Conservation (phyloP, 768 basidiomycete species). For the Agaricus blazei region DNA sequence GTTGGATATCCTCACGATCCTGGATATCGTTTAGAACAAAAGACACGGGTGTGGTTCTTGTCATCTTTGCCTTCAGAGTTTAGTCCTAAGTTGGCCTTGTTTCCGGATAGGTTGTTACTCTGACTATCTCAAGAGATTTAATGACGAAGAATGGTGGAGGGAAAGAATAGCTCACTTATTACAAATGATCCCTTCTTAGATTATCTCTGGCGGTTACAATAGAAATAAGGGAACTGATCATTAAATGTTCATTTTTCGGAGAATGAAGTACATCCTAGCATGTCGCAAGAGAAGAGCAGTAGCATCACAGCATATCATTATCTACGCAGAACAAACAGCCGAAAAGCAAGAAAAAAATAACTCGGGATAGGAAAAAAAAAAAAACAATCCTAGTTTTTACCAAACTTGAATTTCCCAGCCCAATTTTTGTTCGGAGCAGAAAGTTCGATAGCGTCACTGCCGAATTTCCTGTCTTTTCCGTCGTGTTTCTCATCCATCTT, state of each 20-base stretch:
- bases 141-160: neutral
- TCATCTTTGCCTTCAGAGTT: conserved; percentile 69
- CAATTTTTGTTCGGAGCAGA: neutral
- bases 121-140: conserved; percentile 34
- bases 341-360: too few relatives aligned
- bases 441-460: neutral
- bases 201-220: too few relatives aligned
- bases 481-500: neutral
- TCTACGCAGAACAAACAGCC: too few relatives aligned
- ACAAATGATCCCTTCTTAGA: too few relatives aligned
- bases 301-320: too few relatives aligned
- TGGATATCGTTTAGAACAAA: conserved; percentile 35
- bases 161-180: conserved; percentile 51
- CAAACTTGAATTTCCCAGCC: conserved; percentile 6
- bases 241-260: too few relatives aligned
- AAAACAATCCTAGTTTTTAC: neutral
- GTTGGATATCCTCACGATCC: conserved; percentile 32
- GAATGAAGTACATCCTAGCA: too few relatives aligned
- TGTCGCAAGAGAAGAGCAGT: too few relatives aligned
- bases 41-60: conserved; percentile 59
- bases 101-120: conserved; percentile 69
- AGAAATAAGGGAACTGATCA: too few relatives aligned
- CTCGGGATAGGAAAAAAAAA: too few relatives aligned
- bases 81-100: conserved; percentile 54
- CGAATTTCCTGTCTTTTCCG: neutral